phyloP scores from a whole-genome alignment of 73 alveolate species.

The Paraurostyla sp. region DNA sequence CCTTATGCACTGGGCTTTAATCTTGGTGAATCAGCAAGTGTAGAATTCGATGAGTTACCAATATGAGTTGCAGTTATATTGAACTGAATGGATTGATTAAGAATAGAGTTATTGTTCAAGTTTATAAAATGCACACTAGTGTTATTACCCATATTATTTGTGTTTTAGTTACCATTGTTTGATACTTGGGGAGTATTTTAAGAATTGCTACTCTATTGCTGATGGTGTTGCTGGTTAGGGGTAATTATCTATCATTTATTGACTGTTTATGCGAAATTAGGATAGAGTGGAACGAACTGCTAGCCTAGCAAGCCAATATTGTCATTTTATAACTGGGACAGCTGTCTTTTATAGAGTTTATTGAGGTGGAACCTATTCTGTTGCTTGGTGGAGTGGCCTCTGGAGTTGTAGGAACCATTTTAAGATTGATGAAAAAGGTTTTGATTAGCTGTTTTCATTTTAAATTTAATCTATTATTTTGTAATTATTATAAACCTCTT shows the following conservation, averaged over 20 bases:
- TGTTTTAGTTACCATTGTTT: too few relatives aligned
- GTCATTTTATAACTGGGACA: neutral
- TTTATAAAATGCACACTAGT: too few relatives aligned
- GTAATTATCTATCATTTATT: too few relatives aligned
- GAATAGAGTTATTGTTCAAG: neutral
- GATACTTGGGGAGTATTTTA: neutral
- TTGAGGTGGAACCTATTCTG: neutral
- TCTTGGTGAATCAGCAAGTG: neutral
- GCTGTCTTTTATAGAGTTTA: neutral
- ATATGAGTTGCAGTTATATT: neutral
- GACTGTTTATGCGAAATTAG: conserved; percentile 15
- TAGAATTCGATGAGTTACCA: neutral
- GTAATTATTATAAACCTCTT: conserved; percentile 2
- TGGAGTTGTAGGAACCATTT: neutral
- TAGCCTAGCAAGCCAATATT: too few relatives aligned
- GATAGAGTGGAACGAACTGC: conserved; percentile 1
- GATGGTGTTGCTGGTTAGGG: neutral
- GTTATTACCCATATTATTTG: neutral
- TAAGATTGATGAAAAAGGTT: too few relatives aligned
- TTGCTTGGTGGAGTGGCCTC: neutral
- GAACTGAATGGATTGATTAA: neutral
- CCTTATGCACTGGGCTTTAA: neutral
- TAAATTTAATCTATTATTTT: conserved; percentile 26
- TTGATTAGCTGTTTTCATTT: conserved; percentile 38
- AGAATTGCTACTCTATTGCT: neutral